Evolutionary conservation across 345 rosid genomes (phyloP).

Genomic region (Eucalyptus sp.): DNA sequence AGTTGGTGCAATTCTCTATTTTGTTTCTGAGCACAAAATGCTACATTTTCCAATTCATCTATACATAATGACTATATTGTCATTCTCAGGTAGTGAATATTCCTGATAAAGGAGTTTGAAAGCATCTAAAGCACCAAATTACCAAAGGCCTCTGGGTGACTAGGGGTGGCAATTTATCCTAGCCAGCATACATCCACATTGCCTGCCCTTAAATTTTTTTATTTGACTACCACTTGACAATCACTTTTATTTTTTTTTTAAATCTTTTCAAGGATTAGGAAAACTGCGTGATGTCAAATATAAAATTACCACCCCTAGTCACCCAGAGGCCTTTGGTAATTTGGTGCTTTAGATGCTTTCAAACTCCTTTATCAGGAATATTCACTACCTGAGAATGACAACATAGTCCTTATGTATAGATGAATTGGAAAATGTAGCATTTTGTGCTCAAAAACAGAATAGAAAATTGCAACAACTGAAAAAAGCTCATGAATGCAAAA

Average conservation of each 20-base stretch:
- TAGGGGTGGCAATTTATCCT: background rate
- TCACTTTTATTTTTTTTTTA: background rate
- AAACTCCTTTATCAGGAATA: constrained; percentile 78
- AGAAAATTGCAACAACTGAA: background rate
- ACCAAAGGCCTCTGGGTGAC: background rate
- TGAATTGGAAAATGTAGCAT: background rate
- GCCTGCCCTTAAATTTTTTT: background rate
- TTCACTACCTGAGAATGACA: constrained; percentile 53
- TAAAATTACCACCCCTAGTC: background rate
- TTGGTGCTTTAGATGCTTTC: constrained; percentile 18
- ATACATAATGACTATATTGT: background rate
- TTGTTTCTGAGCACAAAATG: background rate
- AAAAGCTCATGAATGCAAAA: background rate
- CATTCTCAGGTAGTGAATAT: constrained; percentile 61
- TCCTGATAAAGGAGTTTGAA: constrained; percentile 77
- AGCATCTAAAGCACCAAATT: constrained; percentile 1
- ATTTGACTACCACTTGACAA: background rate
- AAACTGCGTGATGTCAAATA: background rate
- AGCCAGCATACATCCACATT: background rate
- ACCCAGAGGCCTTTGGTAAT: no score
- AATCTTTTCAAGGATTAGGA: background rate
- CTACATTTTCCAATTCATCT: background rate
- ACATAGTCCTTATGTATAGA: background rate
- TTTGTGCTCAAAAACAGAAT: background rate
- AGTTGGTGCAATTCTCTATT: background rate